Base-by-base conservation (phyloP, 192 early-diverging fungal species). In the Rhizoclosmatium sp. region DNA sequence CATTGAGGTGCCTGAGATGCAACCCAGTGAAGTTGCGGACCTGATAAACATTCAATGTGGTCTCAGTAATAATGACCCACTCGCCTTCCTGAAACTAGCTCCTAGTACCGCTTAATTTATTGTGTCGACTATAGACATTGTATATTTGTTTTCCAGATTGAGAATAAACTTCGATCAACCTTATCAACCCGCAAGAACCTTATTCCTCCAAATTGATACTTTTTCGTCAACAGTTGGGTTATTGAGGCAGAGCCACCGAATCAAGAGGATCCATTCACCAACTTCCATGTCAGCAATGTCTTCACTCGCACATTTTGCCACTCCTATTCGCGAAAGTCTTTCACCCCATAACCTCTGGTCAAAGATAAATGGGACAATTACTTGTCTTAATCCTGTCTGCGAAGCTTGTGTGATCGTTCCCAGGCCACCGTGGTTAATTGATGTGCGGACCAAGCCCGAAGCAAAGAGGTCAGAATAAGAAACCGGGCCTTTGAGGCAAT, bases 351-450 rank as follows among this genome's bases (percentile, higher is more conserved):
- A 5, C n/a, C 51, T 9, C 48, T 77, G 65, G 31, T 77, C 76
- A 77, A 77, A 77, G 47, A 77, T 68, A 45, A 62, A 75, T 21
- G 72, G 72, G 4, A 44, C 72, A 47, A 75, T 39, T 44, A 75
- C 60, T 40, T 75, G 72, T 45, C 61, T 75, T 45, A 75, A 62
- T 59, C 72, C 72, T 10, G 45, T 10, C 39, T 10, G n/a, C 5
- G 45, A 47, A 42, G 45, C 72, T 75, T 75, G 31, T 41, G 59
- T 21, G 46, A 75, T 59, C 12, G 72, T 75, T 40, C 72, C 72
- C 40, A 75, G 42, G 14, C 72, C 72, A 49, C 72, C 72, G 45
- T 75, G 72, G 61, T 75, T 59, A 16, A 75, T 45, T 7, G 59
- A 62, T 3, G 40, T 59, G n/a, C 56, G 21, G 2, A 75, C 21